Conservation (phyloP, 129 eudicot species). For the Kitagawia praeruptora region DNA sequence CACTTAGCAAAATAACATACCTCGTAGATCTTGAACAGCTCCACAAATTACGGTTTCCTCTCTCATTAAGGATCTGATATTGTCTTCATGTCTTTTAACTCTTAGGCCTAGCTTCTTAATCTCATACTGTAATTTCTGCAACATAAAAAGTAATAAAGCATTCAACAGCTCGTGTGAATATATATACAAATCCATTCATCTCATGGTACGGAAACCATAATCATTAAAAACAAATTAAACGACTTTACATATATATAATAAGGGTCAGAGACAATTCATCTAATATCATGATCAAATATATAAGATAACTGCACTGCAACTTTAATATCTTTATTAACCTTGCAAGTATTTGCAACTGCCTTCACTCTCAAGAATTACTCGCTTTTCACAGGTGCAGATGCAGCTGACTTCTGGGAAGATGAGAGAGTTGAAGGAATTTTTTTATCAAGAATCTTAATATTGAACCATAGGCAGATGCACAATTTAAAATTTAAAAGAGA, state of each 20-base stretch:
- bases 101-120: slow-evolving; percentile 41
- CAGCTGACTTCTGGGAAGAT: slow-evolving; percentile 40
- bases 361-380: slow-evolving; percentile 30
- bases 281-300: no score
- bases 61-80: slow-evolving; percentile 36
- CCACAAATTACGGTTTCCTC: slow-evolving; percentile 7
- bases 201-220: neutral
- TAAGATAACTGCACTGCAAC: neutral
- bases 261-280: no score
- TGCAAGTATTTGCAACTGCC: slow-evolving; percentile 25
- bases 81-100: slow-evolving; percentile 73
- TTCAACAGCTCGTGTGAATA: neutral
- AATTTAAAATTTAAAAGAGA: no score
- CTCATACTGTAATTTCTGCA: slow-evolving; percentile 72
- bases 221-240: no score
- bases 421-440: slow-evolving; percentile 21
- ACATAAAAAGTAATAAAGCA: slow-evolving; percentile 11
- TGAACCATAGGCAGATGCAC: neutral
- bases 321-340: slow-evolving; percentile 31
- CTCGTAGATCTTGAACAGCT: slow-evolving; percentile 3
- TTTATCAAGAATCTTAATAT: neutral
- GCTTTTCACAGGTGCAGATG: slow-evolving; percentile 23
- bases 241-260: no score
- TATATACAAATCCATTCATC: no score
- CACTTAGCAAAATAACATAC: neutral